Evolutionary conservation across 2,329 filamentous ascomycete genomes (phyloP), one percentile per base, ranked within the genome.

Genomic region (Graphilbum ipis-grandicollis): DNA sequence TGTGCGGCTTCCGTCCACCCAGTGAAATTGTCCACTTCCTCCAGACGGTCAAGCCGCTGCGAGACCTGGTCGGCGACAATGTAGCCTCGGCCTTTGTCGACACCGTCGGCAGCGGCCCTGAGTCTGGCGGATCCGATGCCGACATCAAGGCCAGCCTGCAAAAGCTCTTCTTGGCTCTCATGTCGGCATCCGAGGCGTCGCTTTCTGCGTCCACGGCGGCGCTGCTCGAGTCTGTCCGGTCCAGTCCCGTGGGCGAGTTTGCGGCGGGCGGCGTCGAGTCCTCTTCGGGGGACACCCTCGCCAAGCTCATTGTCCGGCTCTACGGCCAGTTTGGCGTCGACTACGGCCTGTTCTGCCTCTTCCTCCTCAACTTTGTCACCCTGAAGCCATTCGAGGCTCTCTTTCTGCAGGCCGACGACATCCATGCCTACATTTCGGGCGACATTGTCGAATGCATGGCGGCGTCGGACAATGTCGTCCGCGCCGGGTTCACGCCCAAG

Each of bases 361-460:
- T 98, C 65, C 93, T 96, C 68, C 74, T 96, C 51, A 98, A 98
- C 65, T 93, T 83, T 51, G 82, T 98, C 52, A 80, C 77, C 47
- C 71, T 98, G 13, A 63, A 79, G 35, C 74, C 86, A 1, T 90
- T 90, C 36, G 88, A 98, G 59, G 90, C 88, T 9, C 80, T 98
- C 65, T 98, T 96, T 60, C 68, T 98, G 26, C 83, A 84, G 50
- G 90, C 90, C 7, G 88, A 98, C 51, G 90, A 96, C 51, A 96
- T 96, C 49, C 90, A 98, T 55, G 90, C 90, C 34, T 98, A 98
- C 56, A 60, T 92, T 31, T 83, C 78, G 3, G 83, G 83, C 41
- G 88, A 98, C 52, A 93, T 98, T 47, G 85, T 98, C 54, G 90
- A 98, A 59, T 98, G 90, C 65, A 98, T 98, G 90, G 90, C 90